Base-by-base conservation (phyloP, 2,329 filamentous ascomycete genomes). In the Colletotrichum sp. region DNA sequence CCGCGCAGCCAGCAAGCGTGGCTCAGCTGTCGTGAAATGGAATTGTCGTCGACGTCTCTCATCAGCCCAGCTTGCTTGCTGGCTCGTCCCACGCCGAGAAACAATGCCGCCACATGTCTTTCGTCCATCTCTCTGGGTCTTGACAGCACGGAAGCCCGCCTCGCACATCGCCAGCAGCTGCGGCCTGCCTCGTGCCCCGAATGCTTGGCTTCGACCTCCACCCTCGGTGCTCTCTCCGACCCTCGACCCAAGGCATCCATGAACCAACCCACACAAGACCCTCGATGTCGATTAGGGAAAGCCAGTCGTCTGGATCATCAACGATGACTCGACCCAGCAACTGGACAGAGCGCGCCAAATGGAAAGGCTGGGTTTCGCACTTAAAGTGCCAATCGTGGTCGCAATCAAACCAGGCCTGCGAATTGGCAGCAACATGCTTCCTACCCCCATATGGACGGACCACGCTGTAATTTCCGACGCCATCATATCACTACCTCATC, bases 381-480 rank as follows among this genome's bases (percentile, higher is more conserved):
- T 66, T 62, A 49, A 19, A 61, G 59, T 76, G 65, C 71, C 39
- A 62, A 49, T 32, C 25, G 22, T 63, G 22, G 61, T 70, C 49
- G 71, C 66, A 76, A 71, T 77, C 61, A 65, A 75, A 77, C 49
- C 4, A 59, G 25, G 34, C 61, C 71, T 71, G 32, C 64, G 64
- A 77, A 69, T 70, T 69, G 74, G 59, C 74, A 77, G 59, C 49
- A 66, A n/a, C 39, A 49, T 49, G 19, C 39, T 39, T 39, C 36
- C 16, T 49, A 63, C 30, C 62, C 55, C 52, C 74, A 67, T 61
- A 64, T 70, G 65, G 49, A 70, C 65, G 62, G 65, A 57, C 65
- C 61, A 75, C 27, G 71, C 36, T 71, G 75, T 71, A 75, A 77
- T 77, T 75, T 77, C 75, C 75, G 65, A 62, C 27, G 30, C 74